These are phyloP conservation scores for Stagonosporopsis vannaccii DNA, from an alignment of 2,329 filamentous ascomycete genomes.

Conservation along the genomic window DNA sequence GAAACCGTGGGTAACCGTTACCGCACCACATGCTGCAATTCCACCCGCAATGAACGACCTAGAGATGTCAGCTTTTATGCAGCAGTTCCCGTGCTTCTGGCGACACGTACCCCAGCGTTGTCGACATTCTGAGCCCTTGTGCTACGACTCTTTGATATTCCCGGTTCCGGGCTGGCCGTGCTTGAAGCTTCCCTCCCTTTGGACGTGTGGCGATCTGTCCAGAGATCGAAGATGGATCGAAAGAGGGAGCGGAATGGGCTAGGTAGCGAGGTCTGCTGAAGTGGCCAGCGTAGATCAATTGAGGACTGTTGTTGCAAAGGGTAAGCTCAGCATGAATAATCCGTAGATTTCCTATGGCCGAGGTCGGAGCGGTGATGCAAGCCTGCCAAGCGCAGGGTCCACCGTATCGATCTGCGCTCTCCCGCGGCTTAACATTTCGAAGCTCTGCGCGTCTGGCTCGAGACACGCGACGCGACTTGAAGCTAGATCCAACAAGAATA, in stretches of 20 bases:
- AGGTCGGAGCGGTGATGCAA: conserved; percentile 21
- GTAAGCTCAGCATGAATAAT: conserved; percentile 13
- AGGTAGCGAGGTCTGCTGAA: background rate
- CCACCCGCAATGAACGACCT: conserved; percentile 94
- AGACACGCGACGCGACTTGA: conserved; percentile 13
- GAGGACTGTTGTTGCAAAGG: conserved; percentile 1
- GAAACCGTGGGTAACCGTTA: conserved; percentile 97
- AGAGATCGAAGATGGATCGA: background rate
- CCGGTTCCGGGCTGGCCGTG: conserved; percentile 6
- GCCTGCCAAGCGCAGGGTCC: conserved; percentile 12
- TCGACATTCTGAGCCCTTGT: conserved; percentile 51
- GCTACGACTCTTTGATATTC: conserved; percentile 13
- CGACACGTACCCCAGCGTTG: conserved; percentile 54
- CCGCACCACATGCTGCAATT: conserved; percentile 94
- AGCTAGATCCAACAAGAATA: background rate
- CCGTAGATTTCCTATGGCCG: conserved; percentile 14
- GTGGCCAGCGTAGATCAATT: conserved; percentile 4
- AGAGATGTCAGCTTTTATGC: conserved; percentile 2
- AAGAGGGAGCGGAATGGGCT: background rate
- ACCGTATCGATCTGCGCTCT: conserved; percentile 10
- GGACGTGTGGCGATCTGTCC: background rate
- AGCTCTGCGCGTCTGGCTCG: conserved; percentile 9
- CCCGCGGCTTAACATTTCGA: conserved; percentile 17
- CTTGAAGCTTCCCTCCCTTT: conserved; percentile 2
- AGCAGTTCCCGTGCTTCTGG: no score